Base-by-base conservation (phyloP, 306 rosid genomes). In the Begonia loranthoides region DNA sequence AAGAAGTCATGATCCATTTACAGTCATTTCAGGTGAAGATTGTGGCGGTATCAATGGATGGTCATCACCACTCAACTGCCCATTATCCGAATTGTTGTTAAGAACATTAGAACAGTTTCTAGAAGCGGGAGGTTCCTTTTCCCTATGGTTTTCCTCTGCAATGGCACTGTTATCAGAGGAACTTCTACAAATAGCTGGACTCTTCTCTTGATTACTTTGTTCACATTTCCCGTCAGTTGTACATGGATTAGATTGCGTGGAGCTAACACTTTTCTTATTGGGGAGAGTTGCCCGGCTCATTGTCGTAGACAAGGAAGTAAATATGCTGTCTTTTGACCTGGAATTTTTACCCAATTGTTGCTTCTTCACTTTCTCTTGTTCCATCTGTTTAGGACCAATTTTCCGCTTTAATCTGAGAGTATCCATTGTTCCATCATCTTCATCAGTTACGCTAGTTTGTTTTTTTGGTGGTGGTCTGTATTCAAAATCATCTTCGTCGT, bases 401-500 rank as follows among this genome's bases (percentile, higher is more conserved):
- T 72, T 82, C 70, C 95, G 76, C 78, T 82, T 89, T 78, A 82
- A 33, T 78, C 80, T 60, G 43, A 78, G 76, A 61, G 87, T 70
- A 60, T 83, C 94, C 77, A 79, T 57, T 54, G 81, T 64, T 63
- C 75, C 95, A 40, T 82, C 97, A 65, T 84, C 95, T 49, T 88
- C 93, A 28, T 77, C 94, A 2, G 73, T 59, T 12, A 80, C 49
- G 22, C 73, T 84, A 15, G 68, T 66, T 59, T 82, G 83, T 77
- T 84, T 89, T 76, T 66, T 82, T 45, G 81, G 85, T 0, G 95
- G 97, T 62, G 97, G 97, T 36, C 57, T 77, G 70, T 84, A 89
- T 72, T 84, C 94, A 59, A 82, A 89, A 54, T 89, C 95, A 7
- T 89, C 96, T 69, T 87, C 97, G 39, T 89, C 97, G 50, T 89